Conservation (phyloP, 768 basidiomycete genomes). For the Leccinum obscurum region DNA sequence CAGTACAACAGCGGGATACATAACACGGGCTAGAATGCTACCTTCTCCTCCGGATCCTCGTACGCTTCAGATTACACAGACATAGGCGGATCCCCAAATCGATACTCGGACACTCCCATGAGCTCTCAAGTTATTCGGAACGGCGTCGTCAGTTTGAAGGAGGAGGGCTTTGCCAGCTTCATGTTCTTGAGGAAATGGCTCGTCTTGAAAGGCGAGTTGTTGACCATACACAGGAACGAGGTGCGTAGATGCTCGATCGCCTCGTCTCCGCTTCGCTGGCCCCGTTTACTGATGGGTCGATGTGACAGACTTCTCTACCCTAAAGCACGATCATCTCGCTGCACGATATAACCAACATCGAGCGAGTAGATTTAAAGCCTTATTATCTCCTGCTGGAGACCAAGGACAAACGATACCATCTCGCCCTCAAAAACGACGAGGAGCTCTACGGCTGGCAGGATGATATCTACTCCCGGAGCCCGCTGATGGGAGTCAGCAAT, state of each 20-base stretch:
- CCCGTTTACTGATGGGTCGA: constrained; percentile 8
- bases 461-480: constrained; percentile 90
- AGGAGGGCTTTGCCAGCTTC: constrained; percentile 90
- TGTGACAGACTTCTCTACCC: constrained; percentile 48
- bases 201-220: constrained; percentile 73
- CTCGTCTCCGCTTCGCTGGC: neutral
- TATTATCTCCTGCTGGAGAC: constrained; percentile 90
- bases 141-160: constrained; percentile 86
- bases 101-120: constrained; percentile 38
- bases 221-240: constrained; percentile 93
- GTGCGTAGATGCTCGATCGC: constrained; percentile 44
- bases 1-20: constrained; percentile 44
- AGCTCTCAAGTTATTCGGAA: constrained; percentile 55
- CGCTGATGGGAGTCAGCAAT: constrained; percentile 89
- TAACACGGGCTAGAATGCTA: constrained; percentile 58
- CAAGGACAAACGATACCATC: constrained; percentile 76
- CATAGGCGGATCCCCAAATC: constrained; percentile 78
- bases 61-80: constrained; percentile 72
- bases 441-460: constrained; percentile 99
- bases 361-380: constrained; percentile 91
- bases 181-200: constrained; percentile 92
- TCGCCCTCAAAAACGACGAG: constrained; percentile 89
- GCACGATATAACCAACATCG: constrained; percentile 81
- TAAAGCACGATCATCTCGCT: constrained; percentile 61
- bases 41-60: constrained; percentile 59